Evolutionary conservation across 192 early-diverging fungal genomes (phyloP).

Genomic region (Obelidium mucronatum): DNA sequence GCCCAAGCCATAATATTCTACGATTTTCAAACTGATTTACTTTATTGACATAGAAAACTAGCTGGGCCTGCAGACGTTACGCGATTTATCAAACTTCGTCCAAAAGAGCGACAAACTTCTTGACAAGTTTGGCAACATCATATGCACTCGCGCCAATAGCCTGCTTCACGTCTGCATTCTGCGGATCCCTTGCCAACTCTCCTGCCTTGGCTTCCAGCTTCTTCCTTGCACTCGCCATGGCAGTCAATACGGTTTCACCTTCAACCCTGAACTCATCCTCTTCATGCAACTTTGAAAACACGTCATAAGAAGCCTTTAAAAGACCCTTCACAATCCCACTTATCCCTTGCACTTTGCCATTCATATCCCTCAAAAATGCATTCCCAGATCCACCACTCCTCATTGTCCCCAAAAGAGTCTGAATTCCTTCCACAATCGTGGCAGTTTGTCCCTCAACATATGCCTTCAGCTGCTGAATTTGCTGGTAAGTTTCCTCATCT

Average conservation of each 20-base stretch:
- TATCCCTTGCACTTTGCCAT: conserved; percentile 9
- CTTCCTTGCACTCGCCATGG: conserved; percentile 16
- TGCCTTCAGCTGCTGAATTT: conserved; percentile 25
- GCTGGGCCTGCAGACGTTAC: too few species aligned
- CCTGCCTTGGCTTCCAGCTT: conserved; percentile 8
- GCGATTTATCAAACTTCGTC: conserved; percentile 31
- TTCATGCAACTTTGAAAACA: conserved; percentile 7
- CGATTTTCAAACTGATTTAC: too few species aligned
- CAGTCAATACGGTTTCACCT: conserved; percentile 3
- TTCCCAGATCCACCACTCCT: neutral
- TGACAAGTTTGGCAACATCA: conserved; percentile 31
- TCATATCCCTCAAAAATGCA: neutral
- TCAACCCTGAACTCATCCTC: conserved; percentile 17
- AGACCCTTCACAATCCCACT: conserved; percentile 18
- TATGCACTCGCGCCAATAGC: conserved; percentile 19
- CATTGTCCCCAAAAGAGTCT: conserved; percentile 11
- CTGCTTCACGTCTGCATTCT: conserved; percentile 16
- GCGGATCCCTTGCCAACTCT: conserved; percentile 6
- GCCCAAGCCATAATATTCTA: too few species aligned
- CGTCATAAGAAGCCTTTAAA: conserved; percentile 11
- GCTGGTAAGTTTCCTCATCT: conserved; percentile 1
- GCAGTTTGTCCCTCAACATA: conserved; percentile 27
- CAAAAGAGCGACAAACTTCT: conserved; percentile 27
- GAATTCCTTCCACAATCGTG: conserved; percentile 27
- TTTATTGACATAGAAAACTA: too few species aligned